A percentile compares a stretch with the other conserved stretches of the same genome.
Evolutionary conservation across 2,329 filamentous ascomycete species (phyloP).

Genomic region (Alternaria viburni): DNA sequence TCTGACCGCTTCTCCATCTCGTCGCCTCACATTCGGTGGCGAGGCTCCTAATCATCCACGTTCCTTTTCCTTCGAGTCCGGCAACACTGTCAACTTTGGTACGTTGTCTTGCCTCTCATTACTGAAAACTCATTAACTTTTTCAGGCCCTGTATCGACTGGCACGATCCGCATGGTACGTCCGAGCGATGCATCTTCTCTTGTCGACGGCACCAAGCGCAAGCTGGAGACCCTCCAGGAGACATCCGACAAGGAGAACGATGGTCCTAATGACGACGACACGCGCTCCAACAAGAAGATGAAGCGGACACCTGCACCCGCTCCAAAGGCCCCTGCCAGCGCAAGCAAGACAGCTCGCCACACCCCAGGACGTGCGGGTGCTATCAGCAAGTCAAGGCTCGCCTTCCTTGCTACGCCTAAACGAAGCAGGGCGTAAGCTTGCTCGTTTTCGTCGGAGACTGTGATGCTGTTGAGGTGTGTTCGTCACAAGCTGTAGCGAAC

Average conservation of each 20-base stretch:
- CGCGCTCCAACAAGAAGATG: conserved; percentile 44
- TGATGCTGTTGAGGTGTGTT: background rate
- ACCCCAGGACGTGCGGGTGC: conserved; percentile 37
- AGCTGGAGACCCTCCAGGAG: conserved; percentile 48
- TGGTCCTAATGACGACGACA: conserved; percentile 33
- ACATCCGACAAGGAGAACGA: conserved; percentile 54
- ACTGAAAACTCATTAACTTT: background rate
- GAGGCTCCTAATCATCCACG: conserved; percentile 39
- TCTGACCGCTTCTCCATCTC: conserved; percentile 36
- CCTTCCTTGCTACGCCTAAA: conserved; percentile 49
- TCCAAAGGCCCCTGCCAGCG: conserved; percentile 37
- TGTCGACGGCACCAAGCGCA: conserved; percentile 52
- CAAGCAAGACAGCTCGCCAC: conserved; percentile 40
- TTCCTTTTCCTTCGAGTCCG: conserved; percentile 58
- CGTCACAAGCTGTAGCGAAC: background rate
- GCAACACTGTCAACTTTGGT: conserved; percentile 53
- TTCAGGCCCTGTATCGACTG: conserved; percentile 42
- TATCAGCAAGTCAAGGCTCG: conserved; percentile 47
- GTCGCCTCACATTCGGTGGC: conserved; percentile 45
- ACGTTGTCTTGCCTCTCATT: background rate
- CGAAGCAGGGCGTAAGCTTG: conserved; percentile 33
- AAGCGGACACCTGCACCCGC: conserved; percentile 31
- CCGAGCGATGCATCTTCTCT: conserved; percentile 50
- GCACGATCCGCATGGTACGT: conserved; percentile 53
- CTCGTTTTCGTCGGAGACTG: background rate